A percentile compares a stretch with the other conserved stretches of the same genome.
phyloP scores from a whole-genome alignment of 2,329 filamentous ascomycete genomes.

The Dendryphion nanum region DNA sequence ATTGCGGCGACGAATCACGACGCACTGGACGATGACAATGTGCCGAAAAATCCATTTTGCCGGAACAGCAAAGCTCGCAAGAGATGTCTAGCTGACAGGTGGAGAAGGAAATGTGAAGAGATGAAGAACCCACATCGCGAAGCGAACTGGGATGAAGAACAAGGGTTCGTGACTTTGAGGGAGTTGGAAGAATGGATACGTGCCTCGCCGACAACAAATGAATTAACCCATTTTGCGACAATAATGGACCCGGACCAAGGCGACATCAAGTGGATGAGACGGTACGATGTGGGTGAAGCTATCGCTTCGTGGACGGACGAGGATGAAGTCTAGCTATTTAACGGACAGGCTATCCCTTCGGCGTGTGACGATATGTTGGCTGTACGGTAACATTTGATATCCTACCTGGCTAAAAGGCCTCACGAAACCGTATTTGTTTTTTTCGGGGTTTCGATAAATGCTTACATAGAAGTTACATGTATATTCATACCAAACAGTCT shows the following conservation, averaged over 20 bases:
- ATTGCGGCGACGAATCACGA: constrained; percentile 60
- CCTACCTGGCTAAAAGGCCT: too few species aligned
- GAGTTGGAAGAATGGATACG: constrained; percentile 51
- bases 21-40: constrained; percentile 14
- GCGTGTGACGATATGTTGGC: too few species aligned
- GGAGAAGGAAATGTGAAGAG: constrained; percentile 13
- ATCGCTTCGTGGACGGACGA: not conserved
- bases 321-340: too few species aligned
- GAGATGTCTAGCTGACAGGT: constrained; percentile 28
- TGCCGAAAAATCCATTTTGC: not conserved
- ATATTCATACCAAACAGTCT: too few species aligned
- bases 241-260: constrained; percentile 57
- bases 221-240: constrained; percentile 57
- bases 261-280: constrained; percentile 45
- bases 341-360: too few species aligned
- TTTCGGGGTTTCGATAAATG: too few species aligned
- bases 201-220: constrained; percentile 55
- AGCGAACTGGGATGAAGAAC: not conserved
- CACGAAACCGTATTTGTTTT: too few species aligned
- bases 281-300: constrained; percentile 11
- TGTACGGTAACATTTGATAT: too few species aligned
- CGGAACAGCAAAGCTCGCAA: constrained; percentile 19
- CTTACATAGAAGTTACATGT: too few species aligned
- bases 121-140: constrained; percentile 13
- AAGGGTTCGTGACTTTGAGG: constrained; percentile 24